Base-by-base conservation (phyloP, 2,329 filamentous ascomycete genomes). In the Colletotrichum trifolii region DNA sequence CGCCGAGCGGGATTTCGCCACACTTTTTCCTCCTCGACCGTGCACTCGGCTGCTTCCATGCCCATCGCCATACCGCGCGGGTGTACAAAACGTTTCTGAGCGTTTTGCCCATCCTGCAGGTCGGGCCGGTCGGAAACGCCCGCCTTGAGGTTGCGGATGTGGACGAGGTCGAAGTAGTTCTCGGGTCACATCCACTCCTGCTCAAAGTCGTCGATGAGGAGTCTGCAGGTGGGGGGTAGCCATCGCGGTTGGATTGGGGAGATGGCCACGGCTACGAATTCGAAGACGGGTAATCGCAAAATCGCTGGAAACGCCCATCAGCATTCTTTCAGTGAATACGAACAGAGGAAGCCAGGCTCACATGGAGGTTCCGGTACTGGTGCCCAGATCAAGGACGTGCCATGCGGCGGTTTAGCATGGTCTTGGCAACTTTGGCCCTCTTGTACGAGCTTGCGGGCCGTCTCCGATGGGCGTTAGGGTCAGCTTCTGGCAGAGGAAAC, bases 171-270 rank as follows among this genome's bases (percentile, higher is more conserved):
- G 68, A 88, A 88, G 54, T 81, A 73, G 59, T 81, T 70, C 0
- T 77, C 70, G 0, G 81, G 77, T 36, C 77, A 86, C 73, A 76
- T 86, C 79, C 79, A 82, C 7, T 77, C 74, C 13, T 74, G 79
- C 67, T 86, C 85, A 38, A 86, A 82, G 67, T 91, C 87, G 72
- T 91, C 88, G 43, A 90, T 82, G 58, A 89, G 81, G 62, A 90
- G 91, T 64, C 84, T 82, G 56, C 89, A 86, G 70, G 90, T 91
- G 15, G 82, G 80, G 1, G 88, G 87, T 0, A 89, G 82, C 74
- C 78, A 85, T 10, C 76, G 76, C 2, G 86, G 85, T 64, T 88
- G 86, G n/a, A 86, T 85, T 1, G 85, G 83, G 5, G 82, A 85
- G 9, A 88, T 79, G 69, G 88, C 85, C 2, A 82, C 85, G 38